Evolutionary conservation across 2,329 filamentous ascomycete genomes (phyloP).

Genomic region (Botryotinia convoluta): DNA sequence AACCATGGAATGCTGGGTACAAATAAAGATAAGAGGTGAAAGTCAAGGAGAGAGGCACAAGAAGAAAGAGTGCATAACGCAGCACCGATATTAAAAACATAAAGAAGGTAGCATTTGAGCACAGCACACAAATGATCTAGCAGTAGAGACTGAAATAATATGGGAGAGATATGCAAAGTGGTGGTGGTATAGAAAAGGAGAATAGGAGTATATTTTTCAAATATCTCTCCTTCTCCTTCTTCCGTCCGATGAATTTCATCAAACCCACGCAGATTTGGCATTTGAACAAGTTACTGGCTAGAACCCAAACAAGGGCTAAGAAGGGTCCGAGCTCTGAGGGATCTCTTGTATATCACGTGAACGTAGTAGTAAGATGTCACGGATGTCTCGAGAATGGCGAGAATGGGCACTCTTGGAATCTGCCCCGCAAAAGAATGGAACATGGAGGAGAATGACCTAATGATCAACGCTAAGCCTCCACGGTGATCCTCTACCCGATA

Average conservation of each 20-base stretch:
- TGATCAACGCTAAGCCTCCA: conserved; percentile 3
- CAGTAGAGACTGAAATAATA: not conserved
- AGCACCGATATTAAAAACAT: conserved; percentile 38
- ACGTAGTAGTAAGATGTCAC: not conserved
- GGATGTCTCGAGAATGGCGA: too few species aligned
- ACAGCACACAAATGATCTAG: not conserved
- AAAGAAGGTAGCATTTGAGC: conserved; percentile 33
- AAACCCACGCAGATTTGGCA: not conserved
- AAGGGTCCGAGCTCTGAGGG: not conserved
- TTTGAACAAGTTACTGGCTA: not conserved
- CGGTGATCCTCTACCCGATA: not conserved
- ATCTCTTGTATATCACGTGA: not conserved
- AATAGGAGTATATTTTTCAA: not conserved
- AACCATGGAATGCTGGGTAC: conserved; percentile 78
- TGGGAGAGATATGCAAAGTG: not conserved
- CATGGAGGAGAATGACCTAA: not conserved
- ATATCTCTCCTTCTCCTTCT: not conserved
- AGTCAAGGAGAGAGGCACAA: conserved; percentile 64
- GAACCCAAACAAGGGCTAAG: not conserved
- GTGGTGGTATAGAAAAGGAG: not conserved
- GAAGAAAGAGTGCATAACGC: conserved; percentile 43
- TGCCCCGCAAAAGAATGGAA: not conserved
- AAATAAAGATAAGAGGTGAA: conserved; percentile 80
- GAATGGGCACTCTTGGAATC: not conserved
- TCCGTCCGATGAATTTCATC: not conserved